Evolutionary conservation across 768 basidiomycete species (phyloP), one percentile per base, ranked within the genome.

Genomic region (Leccinum subgranulosum): DNA sequence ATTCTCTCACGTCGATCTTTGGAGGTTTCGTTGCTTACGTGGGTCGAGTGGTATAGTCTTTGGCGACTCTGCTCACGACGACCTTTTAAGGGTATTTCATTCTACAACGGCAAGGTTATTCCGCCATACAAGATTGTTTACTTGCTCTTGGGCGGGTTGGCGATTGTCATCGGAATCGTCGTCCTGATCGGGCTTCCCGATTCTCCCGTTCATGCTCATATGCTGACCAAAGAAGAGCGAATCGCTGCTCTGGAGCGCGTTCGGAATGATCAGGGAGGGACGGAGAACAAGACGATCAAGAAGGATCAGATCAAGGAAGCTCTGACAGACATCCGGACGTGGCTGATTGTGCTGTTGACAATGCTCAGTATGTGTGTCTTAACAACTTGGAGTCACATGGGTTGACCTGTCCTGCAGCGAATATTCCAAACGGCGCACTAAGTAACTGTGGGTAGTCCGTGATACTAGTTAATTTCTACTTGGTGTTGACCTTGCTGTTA

Each of bases 11-110:
- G 0, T 77, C 77, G 57, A 73, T 82, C 10, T 85, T 83, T 67
- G 85, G 86, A 21, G 84, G 84, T 4, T 84, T 85, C 52, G 78
- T 85, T 41, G 84, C 85, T 54, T 87, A 84, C 64, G 83, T 81
- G 50, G 56, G 76, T 65, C 23, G 17, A 25, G 4, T 3, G 21
- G 17, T n/a, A 43, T 19, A 46, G n/a, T 2, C 31, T 33, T 29
- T 6, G 14, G 29, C n/a, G 11, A 25, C 11, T 7, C 51, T n/a
- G 45, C 29, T 53, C 48, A 63, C n/a, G 47, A 33, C 48, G 45
- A 41, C 15, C 9, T n/a, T 19, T 45, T n/a, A 54, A 84, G 82
- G 85, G 83, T 0, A 73, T 86, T 34, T 82, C 85, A 0, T 84
- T 82, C 62, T 79, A 81, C 62, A 61, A 73, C 25, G 82, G 82